These are phyloP conservation scores for Ganoderma lingzhi DNA, from an alignment of 1,284 basidiomycete genomes.

Conservation along the genomic window DNA sequence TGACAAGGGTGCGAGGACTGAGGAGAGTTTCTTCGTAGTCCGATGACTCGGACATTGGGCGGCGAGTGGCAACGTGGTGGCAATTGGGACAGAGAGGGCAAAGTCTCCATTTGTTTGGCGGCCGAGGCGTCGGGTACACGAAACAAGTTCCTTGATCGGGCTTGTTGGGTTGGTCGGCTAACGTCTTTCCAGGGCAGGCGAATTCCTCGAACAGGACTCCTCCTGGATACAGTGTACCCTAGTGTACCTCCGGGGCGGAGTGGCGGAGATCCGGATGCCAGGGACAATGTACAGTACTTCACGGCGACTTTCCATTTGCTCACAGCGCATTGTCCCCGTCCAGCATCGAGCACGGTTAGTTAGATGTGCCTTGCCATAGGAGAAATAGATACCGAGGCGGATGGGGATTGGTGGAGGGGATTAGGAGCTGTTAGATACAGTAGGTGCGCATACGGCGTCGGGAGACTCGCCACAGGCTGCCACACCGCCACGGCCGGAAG, in stretches of 20 bases:
- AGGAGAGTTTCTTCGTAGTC: neutral
- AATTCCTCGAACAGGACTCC: neutral
- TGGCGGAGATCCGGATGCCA: neutral
- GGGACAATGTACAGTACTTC: neutral
- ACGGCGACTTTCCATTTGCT: neutral
- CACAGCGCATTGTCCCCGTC: neutral
- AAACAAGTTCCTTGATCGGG: neutral
- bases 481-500: conserved; percentile 1
- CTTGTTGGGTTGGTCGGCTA: neutral
- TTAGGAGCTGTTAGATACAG: neutral
- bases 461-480: neutral
- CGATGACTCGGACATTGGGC: neutral
- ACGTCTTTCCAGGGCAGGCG: neutral
- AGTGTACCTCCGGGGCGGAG: neutral
- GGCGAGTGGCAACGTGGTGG: neutral
- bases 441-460: neutral
- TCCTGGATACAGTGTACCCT: neutral
- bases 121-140: neutral
- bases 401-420: neutral
- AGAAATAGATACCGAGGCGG: neutral
- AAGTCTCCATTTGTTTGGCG: neutral
- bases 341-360: neutral
- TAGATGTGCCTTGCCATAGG: neutral
- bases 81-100: neutral
- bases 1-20: neutral